Evolutionary conservation across 768 basidiomycete genomes (phyloP).

Genomic region (Lactarius deliciosus): DNA sequence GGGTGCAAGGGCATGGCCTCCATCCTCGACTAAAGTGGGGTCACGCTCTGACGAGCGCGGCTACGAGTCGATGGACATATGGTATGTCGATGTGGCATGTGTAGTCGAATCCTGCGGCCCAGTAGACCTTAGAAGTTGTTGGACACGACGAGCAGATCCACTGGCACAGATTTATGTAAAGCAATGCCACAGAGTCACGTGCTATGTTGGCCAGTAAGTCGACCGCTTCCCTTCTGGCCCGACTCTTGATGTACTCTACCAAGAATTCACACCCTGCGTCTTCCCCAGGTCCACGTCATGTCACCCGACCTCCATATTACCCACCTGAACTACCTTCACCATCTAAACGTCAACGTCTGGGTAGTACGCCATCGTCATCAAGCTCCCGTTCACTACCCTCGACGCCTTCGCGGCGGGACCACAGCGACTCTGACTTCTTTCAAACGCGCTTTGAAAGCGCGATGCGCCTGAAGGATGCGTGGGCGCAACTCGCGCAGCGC

Average conservation of each 20-base stretch:
- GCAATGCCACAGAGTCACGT: conserved; percentile 1
- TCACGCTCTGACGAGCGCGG: too few species aligned
- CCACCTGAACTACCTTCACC: conserved; percentile 39
- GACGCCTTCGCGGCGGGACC: conserved; percentile 23
- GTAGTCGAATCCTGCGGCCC: background rate
- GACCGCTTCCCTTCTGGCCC: background rate
- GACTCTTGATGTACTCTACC: conserved; percentile 19
- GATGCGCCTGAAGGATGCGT: conserved; percentile 56
- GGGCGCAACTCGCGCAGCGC: conserved; percentile 67
- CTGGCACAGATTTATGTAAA: background rate
- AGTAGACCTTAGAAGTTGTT: too few species aligned
- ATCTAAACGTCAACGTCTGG: conserved; percentile 50
- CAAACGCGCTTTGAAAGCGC: conserved; percentile 57
- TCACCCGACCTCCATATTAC: conserved; percentile 32
- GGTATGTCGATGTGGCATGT: background rate
- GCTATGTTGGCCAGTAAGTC: background rate
- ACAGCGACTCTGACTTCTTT: conserved; percentile 44
- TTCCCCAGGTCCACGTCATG: conserved; percentile 42
- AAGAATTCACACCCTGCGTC: conserved; percentile 49
- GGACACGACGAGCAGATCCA: too few species aligned
- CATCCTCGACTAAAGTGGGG: too few species aligned
- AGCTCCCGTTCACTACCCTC: conserved; percentile 30
- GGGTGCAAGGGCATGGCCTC: background rate
- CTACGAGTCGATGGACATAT: too few species aligned
- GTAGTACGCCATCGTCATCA: conserved; percentile 46